A percentile compares a stretch with the other conserved stretches of the same genome.
Evolutionary conservation across 805 yeast genomes (phyloP).

Genomic region (Wickerhamomyces tratensis): DNA sequence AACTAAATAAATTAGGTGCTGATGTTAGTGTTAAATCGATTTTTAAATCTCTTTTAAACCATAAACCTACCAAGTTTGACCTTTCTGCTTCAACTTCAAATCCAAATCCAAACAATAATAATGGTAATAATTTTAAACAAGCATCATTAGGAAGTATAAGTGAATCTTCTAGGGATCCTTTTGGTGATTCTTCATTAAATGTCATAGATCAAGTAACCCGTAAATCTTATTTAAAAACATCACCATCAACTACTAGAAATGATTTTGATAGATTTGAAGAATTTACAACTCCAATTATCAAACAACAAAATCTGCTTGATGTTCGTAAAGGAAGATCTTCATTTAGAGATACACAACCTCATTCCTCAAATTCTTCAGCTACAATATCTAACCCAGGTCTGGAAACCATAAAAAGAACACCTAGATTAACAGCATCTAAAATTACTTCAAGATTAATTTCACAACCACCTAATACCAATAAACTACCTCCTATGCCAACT

Average conservation of each 20-base stretch:
- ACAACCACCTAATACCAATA: slow-evolving; percentile 22
- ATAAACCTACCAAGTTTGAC: too few species aligned
- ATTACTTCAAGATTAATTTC: slow-evolving; percentile 38
- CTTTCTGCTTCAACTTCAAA: neutral
- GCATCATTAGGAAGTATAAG: neutral
- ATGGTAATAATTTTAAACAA: too few species aligned
- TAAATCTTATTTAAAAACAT: neutral
- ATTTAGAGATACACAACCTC: slow-evolving; percentile 7
- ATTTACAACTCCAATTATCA: slow-evolving; percentile 32
- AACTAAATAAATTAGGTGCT: slow-evolving; percentile 64
- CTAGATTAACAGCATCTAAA: slow-evolving; percentile 30
- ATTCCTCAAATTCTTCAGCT: slow-evolving; percentile 1
- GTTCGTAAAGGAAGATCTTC: slow-evolving; percentile 24
- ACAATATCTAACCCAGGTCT: neutral
- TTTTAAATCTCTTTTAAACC: slow-evolving; percentile 22
- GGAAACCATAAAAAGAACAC: slow-evolving; percentile 15
- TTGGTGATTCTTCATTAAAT: slow-evolving; percentile 11
- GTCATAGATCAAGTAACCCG: neutral
- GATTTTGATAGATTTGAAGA: slow-evolving; percentile 14
- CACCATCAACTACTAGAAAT: neutral
- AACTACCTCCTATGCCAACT: slow-evolving; percentile 4
- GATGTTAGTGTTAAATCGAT: slow-evolving; percentile 50
- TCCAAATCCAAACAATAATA: neutral
- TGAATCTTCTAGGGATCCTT: slow-evolving; percentile 15
- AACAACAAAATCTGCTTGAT: slow-evolving; percentile 24